Base-by-base conservation (phyloP, 208 protist species). In the Naegleria gruberi region DNA sequence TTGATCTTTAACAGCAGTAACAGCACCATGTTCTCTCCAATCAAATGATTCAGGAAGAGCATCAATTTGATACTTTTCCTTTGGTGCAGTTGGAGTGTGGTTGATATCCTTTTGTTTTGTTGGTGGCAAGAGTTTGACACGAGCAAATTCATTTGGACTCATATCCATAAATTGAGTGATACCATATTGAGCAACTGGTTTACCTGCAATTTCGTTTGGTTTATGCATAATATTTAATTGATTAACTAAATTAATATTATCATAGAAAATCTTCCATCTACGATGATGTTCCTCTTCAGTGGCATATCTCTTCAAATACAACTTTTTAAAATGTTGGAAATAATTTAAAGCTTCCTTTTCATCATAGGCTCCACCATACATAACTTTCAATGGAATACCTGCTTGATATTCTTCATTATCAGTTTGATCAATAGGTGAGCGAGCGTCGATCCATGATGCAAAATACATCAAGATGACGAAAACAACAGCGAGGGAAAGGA, bases 21-120 rank as follows among this genome's bases (percentile, higher is more conserved):
- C 83, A 1, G 83, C 83, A 65, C 45, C 45, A 12, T 87, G 12
- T 42, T 87, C 83, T 65, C 83, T 51, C 83, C 83, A 87, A 65
- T 87, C 83, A 23, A 51, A 87, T 6, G 83, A 47, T 45, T 51
- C 42, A 41, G 83, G 83, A 2, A 87, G 44, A 87, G 42, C n/a
- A 65, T 42, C 44, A 6, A 82, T 12, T 40, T 82, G 19, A 65
- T 65, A 65, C 51, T 65, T 65, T 65, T 65, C 51, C 30, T 65
- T 65, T 65, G 51, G 51, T 30, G 51, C 12, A 19, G 51, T 65
- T 65, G 51, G 51, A 30, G 30, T 23, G 30, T 65, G 51, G 2
- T 65, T 65, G 4, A 65, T 23, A 65, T 65, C 51, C 30, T 65
- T 23, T 23, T 65, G 51, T 65, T 65, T 65, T 10, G 51, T 65